These are phyloP conservation scores for Gloeostereum incarnatum DNA, from an alignment of 768 basidiomycete species.

Conservation along the genomic window DNA sequence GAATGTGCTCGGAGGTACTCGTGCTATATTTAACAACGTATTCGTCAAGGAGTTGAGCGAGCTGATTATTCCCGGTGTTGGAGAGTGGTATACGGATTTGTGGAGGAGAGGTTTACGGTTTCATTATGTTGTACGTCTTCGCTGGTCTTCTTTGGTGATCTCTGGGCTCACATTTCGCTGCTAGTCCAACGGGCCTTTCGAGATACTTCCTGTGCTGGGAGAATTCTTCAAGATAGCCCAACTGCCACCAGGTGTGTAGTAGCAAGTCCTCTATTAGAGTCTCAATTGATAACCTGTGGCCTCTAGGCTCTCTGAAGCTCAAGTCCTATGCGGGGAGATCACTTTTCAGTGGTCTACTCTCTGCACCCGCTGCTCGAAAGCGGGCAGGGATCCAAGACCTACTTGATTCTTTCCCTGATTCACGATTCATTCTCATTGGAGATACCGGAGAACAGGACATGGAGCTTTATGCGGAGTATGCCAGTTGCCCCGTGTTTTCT, in stretches of 20 bases:
- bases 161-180: background rate
- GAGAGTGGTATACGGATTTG: slow-evolving; percentile 65
- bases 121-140: slow-evolving; percentile 77
- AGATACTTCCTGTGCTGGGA: slow-evolving; percentile 68
- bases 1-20: slow-evolving; percentile 68
- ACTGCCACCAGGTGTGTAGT: slow-evolving; percentile 48
- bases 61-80: slow-evolving; percentile 74
- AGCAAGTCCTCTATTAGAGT: background rate
- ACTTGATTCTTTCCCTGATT: slow-evolving; percentile 62
- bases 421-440: slow-evolving; percentile 78
- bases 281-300: slow-evolving; percentile 1
- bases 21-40: slow-evolving; percentile 82
- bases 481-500: background rate
- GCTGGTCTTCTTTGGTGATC: slow-evolving; percentile 1
- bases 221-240: slow-evolving; percentile 66
- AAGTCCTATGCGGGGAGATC: slow-evolving; percentile 82
- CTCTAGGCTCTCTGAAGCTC: slow-evolving; percentile 68
- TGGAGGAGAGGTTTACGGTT: slow-evolving; percentile 67
- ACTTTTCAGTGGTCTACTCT: slow-evolving; percentile 75
- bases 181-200: slow-evolving; percentile 85
- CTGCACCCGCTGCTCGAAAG: slow-evolving; percentile 78
- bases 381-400: slow-evolving; percentile 72
- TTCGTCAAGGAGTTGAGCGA: slow-evolving; percentile 83
- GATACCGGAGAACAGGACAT: slow-evolving; percentile 95
- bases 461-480: slow-evolving; percentile 75